Base-by-base conservation (phyloP, 768 basidiomycete genomes). In the Pisolithus microcarpus region DNA sequence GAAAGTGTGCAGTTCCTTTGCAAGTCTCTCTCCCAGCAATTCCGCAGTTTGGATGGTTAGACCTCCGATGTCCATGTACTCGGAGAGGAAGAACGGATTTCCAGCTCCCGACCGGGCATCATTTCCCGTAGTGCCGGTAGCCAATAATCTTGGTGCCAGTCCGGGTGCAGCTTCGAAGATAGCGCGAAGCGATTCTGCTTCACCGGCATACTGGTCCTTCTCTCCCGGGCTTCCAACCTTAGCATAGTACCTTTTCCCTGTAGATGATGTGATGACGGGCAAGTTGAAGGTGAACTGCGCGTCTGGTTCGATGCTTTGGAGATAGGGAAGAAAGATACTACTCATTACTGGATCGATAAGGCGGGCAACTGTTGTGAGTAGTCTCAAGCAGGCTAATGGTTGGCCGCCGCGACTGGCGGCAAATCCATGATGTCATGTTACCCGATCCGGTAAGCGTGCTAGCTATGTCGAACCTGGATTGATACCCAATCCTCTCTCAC, bases 131-230 rank as follows among this genome's bases (percentile, higher is more conserved):
- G 72, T 49, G 4, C 82, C 84, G 40, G 61, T 73, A 6, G 75
- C 72, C 21, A 87, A 60, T 8, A 90, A 61, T 18, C 56, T 67
- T 0, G 88, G 88, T 1, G 76, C 81, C 21, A 90, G 63, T 0
- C 81, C 80, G 11, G 85, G 84, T 3, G 85, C 84, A n/a, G 82
- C 87, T 16, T 60, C 57, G 24, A 73, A 58, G 46, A 90, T 86
- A 2, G 75, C 79, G 53, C 70, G 76, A 48, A 91, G 75, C 7
- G 87, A 85, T 57, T 81, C 80, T 38, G 74, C 79, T 65, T 91
- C 87, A 11, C 85, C 85, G 0, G 61, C 58, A 55, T 76, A 89
- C 55, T 90, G 88, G 53, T 86, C 87, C 49, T 47, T 61, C 51
- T 87, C 84, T 15, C 53, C 47, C 6, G 68, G 43, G 5, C 68